Percentiles rank a stretch among this genome's conserved stretches.
Conservation (phyloP, 106 monocot genomes). For the Alisma plantagoaquatica region DNA sequence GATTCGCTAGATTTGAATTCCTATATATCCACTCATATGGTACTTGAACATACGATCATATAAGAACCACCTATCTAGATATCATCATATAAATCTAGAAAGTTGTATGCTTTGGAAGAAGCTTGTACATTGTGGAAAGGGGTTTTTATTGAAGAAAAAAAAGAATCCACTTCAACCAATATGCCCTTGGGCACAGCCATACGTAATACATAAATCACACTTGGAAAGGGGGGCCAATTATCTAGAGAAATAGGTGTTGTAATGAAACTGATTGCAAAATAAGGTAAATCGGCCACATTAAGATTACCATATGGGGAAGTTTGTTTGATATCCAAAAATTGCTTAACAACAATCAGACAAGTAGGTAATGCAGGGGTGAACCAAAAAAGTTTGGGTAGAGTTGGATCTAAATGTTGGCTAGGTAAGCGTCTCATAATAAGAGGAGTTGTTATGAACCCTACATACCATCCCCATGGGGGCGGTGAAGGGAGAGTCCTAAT, state of each 20-base stretch:
- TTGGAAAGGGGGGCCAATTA: constrained; percentile 11
- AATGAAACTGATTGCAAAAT: constrained; percentile 7
- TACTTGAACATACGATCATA: no score
- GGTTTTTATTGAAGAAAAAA: constrained; percentile 3
- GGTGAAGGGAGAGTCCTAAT: no score
- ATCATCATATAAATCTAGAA: no score
- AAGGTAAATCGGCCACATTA: constrained; percentile 1
- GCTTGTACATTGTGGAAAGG: neutral
- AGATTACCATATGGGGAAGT: neutral
- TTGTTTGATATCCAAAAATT: neutral
- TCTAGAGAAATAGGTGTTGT: constrained; percentile 5
- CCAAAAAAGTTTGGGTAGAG: constrained; percentile 5
- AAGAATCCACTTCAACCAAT: constrained; percentile 10
- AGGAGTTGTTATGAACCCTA: no score
- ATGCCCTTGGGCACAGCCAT: constrained; percentile 4
- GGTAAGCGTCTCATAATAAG: no score
- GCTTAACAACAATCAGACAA: constrained; percentile 1
- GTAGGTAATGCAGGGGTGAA: neutral
- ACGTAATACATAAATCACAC: constrained; percentile 5
- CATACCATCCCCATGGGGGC: no score
- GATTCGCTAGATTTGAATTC: no score
- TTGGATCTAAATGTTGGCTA: neutral
- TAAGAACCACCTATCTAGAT: no score
- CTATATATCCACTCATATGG: no score
- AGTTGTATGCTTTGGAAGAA: no score